These are phyloP conservation scores for Ceriops zippeliana DNA, from an alignment of 345 rosid genomes.

Conservation along the genomic window DNA sequence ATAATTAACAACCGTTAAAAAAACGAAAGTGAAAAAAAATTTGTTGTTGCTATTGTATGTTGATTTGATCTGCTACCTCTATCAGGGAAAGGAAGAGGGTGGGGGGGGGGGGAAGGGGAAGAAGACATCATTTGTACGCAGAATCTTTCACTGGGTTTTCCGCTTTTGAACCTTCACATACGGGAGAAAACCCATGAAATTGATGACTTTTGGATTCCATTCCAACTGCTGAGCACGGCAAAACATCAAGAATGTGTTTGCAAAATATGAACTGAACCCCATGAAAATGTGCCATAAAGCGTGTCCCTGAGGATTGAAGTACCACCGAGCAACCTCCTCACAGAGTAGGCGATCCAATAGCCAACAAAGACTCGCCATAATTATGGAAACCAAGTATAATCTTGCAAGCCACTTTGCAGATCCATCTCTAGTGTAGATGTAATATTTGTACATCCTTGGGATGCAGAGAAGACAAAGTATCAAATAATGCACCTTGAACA, in stretches of 20 bases:
- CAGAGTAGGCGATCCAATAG: constrained; percentile 64
- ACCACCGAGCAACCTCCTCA: constrained; percentile 52
- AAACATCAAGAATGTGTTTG: constrained; percentile 95
- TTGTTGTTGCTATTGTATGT: constrained; percentile 2
- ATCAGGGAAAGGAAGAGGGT: neutral
- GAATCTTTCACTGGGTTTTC: constrained; percentile 29
- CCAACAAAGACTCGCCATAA: constrained; percentile 67
- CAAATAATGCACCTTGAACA: constrained; percentile 83
- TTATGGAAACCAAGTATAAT: constrained; percentile 56
- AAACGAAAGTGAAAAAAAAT: neutral
- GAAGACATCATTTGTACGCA: neutral
- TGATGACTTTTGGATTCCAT: constrained; percentile 69
- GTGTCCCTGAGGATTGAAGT: constrained; percentile 83
- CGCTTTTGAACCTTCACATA: constrained; percentile 81
- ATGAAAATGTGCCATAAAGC: constrained; percentile 86
- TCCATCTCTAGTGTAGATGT: constrained; percentile 66
- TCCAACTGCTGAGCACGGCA: constrained; percentile 83
- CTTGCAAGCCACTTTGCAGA: constrained; percentile 73
- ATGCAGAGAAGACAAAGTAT: constrained; percentile 77
- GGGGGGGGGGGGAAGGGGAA: neutral
- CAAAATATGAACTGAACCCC: constrained; percentile 86
- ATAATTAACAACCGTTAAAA: constrained; percentile 14
- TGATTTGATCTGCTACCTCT: constrained; percentile 2
- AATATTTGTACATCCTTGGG: constrained; percentile 94
- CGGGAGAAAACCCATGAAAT: constrained; percentile 56